A percentile compares a stretch with the other conserved stretches of the same genome.
These are phyloP conservation scores for Skeletonema menzelii DNA, from an alignment of 108 stramenopile genomes.

Conservation along the genomic window DNA sequence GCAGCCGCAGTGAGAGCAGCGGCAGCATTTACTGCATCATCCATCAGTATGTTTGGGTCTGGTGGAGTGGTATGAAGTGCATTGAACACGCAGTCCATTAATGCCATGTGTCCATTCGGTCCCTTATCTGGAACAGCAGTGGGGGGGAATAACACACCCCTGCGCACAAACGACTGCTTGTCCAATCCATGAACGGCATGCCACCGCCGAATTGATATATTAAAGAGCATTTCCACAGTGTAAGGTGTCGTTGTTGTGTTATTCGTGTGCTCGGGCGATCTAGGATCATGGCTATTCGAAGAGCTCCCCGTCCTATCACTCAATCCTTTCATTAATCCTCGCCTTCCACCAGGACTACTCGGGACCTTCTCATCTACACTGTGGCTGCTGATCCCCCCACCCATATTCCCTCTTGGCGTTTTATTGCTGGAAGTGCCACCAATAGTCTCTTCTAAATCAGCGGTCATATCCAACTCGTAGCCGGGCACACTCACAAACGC, in stretches of 20 bases:
- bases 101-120: conserved; percentile 77
- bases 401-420: background rate
- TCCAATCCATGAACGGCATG: conserved; percentile 57
- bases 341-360: conserved; percentile 2
- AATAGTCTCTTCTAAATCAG: background rate
- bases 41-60: conserved; percentile 18
- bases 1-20: conserved; percentile 30
- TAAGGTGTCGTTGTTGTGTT: background rate
- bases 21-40: conserved; percentile 15
- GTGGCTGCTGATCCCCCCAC: conserved; percentile 14
- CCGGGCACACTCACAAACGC: conserved; percentile 16
- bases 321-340: background rate
- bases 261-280: background rate
- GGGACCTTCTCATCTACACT: conserved; percentile 8
- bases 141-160: conserved; percentile 59
- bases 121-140: conserved; percentile 65
- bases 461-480: conserved; percentile 13
- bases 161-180: conserved; percentile 54
- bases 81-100: conserved; percentile 81
- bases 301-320: conserved; percentile 1
- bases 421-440: background rate
- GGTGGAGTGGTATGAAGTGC: conserved; percentile 40
- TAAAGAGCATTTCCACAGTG: conserved; percentile 18
- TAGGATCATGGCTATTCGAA: background rate
- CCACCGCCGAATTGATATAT: background rate